These are phyloP conservation scores for Coemansia umbellata DNA, from an alignment of 192 early-diverging fungal genomes.

Conservation along the genomic window DNA sequence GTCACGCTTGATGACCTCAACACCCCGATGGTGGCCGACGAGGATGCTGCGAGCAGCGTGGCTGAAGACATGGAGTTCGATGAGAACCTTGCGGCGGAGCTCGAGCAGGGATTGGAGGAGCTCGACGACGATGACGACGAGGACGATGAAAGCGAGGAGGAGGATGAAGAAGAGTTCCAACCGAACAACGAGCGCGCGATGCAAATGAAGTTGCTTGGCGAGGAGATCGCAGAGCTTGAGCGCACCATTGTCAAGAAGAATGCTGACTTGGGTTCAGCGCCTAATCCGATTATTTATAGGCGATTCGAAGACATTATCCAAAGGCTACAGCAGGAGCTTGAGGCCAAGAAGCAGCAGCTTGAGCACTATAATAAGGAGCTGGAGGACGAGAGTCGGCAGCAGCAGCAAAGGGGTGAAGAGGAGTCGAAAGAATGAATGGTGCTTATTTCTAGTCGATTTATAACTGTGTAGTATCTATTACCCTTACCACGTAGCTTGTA, in stretches of 20 bases:
- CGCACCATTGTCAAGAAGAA: constrained; percentile 30
- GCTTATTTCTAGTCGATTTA: too few relatives aligned
- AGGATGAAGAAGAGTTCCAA: constrained; percentile 24
- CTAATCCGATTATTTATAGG: constrained; percentile 39
- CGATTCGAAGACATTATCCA: constrained; percentile 44
- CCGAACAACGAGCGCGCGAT: constrained; percentile 37
- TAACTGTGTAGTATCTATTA: too few relatives aligned
- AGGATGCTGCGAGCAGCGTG: constrained; percentile 36
- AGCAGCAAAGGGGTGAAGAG: background rate
- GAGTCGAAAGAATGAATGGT: too few relatives aligned
- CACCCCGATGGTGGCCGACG: constrained; percentile 36
- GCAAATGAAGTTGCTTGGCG: constrained; percentile 36
- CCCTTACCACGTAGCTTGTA: too few relatives aligned
- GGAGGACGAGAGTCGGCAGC: background rate
- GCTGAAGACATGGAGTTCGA: constrained; percentile 45
- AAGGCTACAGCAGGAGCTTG: constrained; percentile 30
- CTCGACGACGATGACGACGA: constrained; percentile 29
- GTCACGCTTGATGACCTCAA: constrained; percentile 34
- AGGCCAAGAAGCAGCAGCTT: constrained; percentile 27
- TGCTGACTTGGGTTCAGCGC: constrained; percentile 42
- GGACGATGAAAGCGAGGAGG: constrained; percentile 20
- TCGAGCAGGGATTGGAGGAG: constrained; percentile 35
- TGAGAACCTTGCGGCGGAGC: constrained; percentile 37
- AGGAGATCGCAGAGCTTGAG: constrained; percentile 43
- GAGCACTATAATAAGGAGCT: constrained; percentile 16